Base-by-base conservation (phyloP, 1,284 basidiomycete genomes). In the Rugosomyces carneus region DNA sequence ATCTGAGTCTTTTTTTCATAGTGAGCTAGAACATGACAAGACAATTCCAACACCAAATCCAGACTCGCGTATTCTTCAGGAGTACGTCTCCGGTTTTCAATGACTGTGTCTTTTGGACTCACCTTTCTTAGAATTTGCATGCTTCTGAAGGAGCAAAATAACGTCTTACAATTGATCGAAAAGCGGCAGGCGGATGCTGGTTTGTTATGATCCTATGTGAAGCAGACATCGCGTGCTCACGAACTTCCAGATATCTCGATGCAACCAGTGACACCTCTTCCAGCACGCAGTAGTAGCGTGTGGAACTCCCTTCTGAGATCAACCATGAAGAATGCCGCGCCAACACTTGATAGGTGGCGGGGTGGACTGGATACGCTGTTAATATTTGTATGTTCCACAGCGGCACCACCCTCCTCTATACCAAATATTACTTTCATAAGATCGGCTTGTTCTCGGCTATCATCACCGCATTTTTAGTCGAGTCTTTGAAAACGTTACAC, bases 301-400 rank as follows among this genome's bases (percentile, higher is more conserved):
- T 53, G 49, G 51, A 50, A 50, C 16, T 42, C 51, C 1, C 36
- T 50, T 2, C 32, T 50, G 1, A 34, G 31, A 11, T 50, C 49
- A 16, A 45, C 45, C 11, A 20, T 52, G 42, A 32, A 35, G 42
- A 39, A 42, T 19, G 31, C 26, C 9, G 16, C 10, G 11, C 29
- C 40, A n/a, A 42, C 40, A 7, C 40, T 42, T 11, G 40, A 42
- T 5, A 31, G 29, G 34, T 42, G 40, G 40, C 27, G 40, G 13
- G 40, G 40, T 20, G 29, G 40, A 19, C 13, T 42, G 9, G 40
- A 42, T 42, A 42, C 40, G 7, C 29, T 42, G 16, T 34, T 42
- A 31, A 42, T 42, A 4, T 42, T 42, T 32, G 40, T 42, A 20
- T 20, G 29, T 32, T 13, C n/a, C 26, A 29, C 9, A 6, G 16